Base-by-base conservation (phyloP, 345 rosid genomes). In the Salix exigua region DNA sequence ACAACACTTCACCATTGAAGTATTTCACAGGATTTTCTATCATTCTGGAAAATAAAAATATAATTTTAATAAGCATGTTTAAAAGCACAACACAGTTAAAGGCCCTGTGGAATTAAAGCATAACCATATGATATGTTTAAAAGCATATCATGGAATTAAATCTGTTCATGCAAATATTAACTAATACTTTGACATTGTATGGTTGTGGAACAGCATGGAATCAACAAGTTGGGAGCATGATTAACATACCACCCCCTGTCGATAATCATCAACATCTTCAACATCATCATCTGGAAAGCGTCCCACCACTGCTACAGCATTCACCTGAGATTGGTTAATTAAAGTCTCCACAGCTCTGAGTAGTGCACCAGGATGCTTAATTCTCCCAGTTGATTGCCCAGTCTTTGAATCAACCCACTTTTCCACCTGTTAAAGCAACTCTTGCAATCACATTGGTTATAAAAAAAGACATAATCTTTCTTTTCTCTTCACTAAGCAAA, bases 341-440 rank as follows among this genome's bases (percentile, higher is more conserved):
- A 86, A 81, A 37, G 86, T 81, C 74, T 81, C 65, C 72, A 82
- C 92, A 68, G 91, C 88, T 69, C 79, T 84, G 72, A 89, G 72
- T 30, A 86, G 76, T 6, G 91, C 76, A 11, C 72, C 85, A 67
- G 92, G 91, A 74, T 85, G 87, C 79, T 79, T 87, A 65, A 89
- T 86, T 74, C 88, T 86, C 58, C 89, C 92, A 19, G 89, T 87
- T 73, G 92, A 89, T 74, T 89, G 86, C 44, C 92, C 88, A 68
- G 76, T 89, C 74, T 76, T 81, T 25, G 88, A 84, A 78, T 87
- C 86, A 28, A 89, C 74, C 89, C 92, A 89, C 79, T 88, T 87
- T 71, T 86, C 88, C 70, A 87, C 89, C 88, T 87, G 82, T 55
- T 6, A 30, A 51, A 70, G 48, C 35, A 69, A 9, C 50, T 28